These are phyloP conservation scores for Hyparrhenia diplandra DNA, from an alignment of 176 grass and related monocot genomes.

Conservation along the genomic window DNA sequence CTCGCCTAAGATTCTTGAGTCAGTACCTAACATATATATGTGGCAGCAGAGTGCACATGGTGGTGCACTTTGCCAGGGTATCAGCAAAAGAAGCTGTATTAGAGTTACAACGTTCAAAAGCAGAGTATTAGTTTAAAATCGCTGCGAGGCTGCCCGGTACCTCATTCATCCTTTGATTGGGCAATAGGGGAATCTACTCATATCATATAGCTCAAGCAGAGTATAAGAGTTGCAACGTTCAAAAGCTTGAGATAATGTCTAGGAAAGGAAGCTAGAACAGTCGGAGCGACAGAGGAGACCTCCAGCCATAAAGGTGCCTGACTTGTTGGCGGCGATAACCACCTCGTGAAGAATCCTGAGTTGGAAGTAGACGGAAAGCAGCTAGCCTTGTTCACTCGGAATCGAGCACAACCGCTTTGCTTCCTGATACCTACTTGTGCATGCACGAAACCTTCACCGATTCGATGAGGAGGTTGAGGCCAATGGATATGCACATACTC, in stretches of 20 bases:
- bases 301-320: neutral
- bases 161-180: neutral
- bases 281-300: neutral
- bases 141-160: neutral
- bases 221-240: neutral
- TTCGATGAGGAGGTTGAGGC: neutral
- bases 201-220: neutral
- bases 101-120: no score
- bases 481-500: neutral
- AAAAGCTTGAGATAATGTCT: neutral
- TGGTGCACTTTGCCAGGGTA: conserved; percentile 26
- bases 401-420: neutral
- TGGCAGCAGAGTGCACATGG: neutral
- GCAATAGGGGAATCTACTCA: neutral
- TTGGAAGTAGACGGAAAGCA: neutral
- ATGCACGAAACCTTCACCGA: neutral
- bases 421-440: neutral
- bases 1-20: neutral
- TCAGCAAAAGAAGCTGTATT: neutral
- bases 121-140: conserved; percentile 2
- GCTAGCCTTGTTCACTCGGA: neutral
- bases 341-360: neutral
- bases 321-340: neutral
- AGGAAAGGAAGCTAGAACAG: neutral
- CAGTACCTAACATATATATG: no score